Evolutionary conservation across 2,329 filamentous ascomycete species (phyloP).

Genomic region (Fusarium marasasianum): DNA sequence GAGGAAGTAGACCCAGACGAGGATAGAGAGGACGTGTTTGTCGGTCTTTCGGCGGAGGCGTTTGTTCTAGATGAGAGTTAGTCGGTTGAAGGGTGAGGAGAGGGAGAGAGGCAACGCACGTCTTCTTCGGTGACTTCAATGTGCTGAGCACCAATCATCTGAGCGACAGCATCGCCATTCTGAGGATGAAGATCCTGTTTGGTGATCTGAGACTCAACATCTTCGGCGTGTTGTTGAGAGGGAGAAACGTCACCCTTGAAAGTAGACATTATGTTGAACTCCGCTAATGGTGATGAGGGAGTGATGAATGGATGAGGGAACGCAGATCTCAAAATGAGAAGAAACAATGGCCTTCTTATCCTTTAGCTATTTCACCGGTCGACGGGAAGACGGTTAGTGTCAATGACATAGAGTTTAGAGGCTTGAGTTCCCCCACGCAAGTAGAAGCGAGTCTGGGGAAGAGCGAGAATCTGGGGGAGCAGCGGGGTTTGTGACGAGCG

Average conservation of each 20-base stretch:
- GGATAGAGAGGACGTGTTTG: constrained; percentile 62
- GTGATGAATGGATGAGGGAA: neutral
- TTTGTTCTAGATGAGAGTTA: constrained; percentile 9
- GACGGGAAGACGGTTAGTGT: neutral
- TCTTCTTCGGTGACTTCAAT: constrained; percentile 31
- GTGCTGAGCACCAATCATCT: constrained; percentile 27
- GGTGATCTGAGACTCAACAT: constrained; percentile 5
- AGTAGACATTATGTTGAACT: neutral
- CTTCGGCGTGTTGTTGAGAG: constrained; percentile 10
- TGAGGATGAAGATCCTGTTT: neutral
- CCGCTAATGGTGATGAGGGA: neutral
- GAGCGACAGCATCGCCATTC: constrained; percentile 14
- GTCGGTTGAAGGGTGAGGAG: fast-evolving
- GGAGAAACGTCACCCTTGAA: constrained; percentile 7
- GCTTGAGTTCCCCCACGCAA: neutral
- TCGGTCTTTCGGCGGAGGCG: constrained; percentile 71
- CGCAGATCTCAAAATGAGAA: neutral
- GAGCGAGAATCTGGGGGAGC: neutral
- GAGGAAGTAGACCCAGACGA: constrained; percentile 68
- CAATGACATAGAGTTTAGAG: neutral
- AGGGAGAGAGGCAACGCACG: neutral
- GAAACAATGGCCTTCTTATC: neutral
- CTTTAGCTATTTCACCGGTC: neutral
- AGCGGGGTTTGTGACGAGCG: neutral
- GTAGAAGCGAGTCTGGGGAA: constrained; percentile 1